Evolutionary conservation across 208 protist genomes (phyloP).

Genomic region (Herpetomonas tarakana): DNA sequence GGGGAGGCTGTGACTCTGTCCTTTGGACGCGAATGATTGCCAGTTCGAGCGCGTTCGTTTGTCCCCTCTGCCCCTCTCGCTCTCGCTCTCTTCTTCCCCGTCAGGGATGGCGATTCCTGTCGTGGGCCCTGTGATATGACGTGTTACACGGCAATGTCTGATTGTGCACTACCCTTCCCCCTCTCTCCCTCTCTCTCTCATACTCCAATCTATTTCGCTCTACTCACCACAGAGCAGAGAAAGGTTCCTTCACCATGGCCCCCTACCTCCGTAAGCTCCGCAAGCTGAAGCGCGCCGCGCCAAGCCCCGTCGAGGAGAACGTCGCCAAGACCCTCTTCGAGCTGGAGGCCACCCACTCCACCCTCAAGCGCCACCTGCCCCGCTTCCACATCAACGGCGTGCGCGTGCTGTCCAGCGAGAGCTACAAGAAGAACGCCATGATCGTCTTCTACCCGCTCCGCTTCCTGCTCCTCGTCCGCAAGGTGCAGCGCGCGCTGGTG

Average conservation of each 20-base stretch:
- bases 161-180: too few relatives aligned
- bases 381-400: conserved; percentile 95
- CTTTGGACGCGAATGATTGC: too few relatives aligned
- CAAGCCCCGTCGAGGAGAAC: conserved; percentile 88
- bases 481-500: conserved; percentile 93
- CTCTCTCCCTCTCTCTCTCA: too few relatives aligned
- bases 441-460: conserved; percentile 98
- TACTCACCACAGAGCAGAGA: conserved; percentile 1
- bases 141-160: too few relatives aligned
- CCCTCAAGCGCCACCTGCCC: conserved; percentile 92
- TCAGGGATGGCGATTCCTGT: too few relatives aligned
- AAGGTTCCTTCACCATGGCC: conserved; percentile 17
- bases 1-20: too few relatives aligned
- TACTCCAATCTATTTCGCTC: too few relatives aligned
- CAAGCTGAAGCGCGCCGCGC: conserved; percentile 88
- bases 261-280: conserved; percentile 93
- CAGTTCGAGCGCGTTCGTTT: too few relatives aligned
- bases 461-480: conserved; percentile 96
- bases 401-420: conserved; percentile 79
- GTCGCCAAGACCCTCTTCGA: conserved; percentile 95
- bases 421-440: conserved; percentile 83
- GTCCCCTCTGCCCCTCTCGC: too few relatives aligned
- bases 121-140: too few relatives aligned
- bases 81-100: too few relatives aligned
- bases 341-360: conserved; percentile 91